Percentiles rank a stretch among this genome's conserved stretches.
Conservation (phyloP, 2,329 filamentous ascomycete genomes). For the Xylariales sp. region DNA sequence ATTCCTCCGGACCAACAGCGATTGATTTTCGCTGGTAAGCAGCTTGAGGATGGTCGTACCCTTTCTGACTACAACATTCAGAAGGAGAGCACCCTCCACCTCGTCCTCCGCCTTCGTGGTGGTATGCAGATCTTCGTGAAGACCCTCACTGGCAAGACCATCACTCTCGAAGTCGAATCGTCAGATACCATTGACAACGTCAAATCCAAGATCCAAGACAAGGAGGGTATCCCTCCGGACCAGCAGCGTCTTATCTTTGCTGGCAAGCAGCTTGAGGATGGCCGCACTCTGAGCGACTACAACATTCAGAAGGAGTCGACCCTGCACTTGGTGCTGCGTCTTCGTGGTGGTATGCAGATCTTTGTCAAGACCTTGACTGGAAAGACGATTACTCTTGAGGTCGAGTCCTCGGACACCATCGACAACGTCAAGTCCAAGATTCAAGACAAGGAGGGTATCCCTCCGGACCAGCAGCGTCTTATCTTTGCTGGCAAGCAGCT, state of each 20-base stretch:
- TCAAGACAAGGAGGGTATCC: slow-evolving; percentile 69
- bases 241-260: slow-evolving; percentile 93
- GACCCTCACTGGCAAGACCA: slow-evolving; percentile 88
- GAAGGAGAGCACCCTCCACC: slow-evolving; percentile 82
- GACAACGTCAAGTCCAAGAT: slow-evolving; percentile 70
- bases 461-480: slow-evolving; percentile 65
- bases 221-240: slow-evolving; percentile 90
- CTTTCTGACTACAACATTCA: slow-evolving; percentile 94
- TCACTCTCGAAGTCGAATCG: slow-evolving; percentile 85
- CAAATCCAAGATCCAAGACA: slow-evolving; percentile 89
- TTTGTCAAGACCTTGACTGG: slow-evolving; percentile 69
- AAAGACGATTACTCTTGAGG: slow-evolving; percentile 66
- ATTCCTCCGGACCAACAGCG: slow-evolving; percentile 96
- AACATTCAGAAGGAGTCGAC: slow-evolving; percentile 95
- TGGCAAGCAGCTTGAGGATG: slow-evolving; percentile 90
- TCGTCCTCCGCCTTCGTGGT: slow-evolving; percentile 83
- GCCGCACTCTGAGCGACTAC: slow-evolving; percentile 87
- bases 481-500: slow-evolving; percentile 70
- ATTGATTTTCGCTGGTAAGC: slow-evolving; percentile 93
- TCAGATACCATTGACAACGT: slow-evolving; percentile 93
- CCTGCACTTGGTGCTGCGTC: slow-evolving; percentile 73
- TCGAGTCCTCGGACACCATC: slow-evolving; percentile 65
- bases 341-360: slow-evolving; percentile 77
- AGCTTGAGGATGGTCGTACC: slow-evolving; percentile 90
- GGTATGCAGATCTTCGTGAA: slow-evolving; percentile 90